These are phyloP conservation scores for Sporopachydermia cereana DNA, from an alignment of 1,139 yeast species.

Conservation along the genomic window DNA sequence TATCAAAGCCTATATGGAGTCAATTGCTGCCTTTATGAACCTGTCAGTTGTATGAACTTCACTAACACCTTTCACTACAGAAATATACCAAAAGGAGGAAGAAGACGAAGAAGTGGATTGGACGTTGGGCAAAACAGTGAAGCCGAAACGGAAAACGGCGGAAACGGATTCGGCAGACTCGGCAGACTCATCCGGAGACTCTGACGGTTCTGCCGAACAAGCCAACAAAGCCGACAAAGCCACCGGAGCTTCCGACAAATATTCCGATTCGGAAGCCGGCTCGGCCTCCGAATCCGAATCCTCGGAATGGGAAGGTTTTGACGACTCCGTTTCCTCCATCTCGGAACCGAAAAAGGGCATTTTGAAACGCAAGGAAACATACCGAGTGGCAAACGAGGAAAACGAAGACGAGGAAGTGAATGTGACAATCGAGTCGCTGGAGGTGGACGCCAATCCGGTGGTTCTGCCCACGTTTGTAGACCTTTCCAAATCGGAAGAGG, in stretches of 20 bases:
- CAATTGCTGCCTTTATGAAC: too few species aligned
- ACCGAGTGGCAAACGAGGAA: slow-evolving; percentile 33
- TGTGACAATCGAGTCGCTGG: slow-evolving; percentile 48
- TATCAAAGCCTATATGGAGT: too few species aligned
- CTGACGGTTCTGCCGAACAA: slow-evolving; percentile 16
- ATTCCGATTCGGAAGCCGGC: background rate
- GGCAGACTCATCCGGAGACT: slow-evolving; percentile 17
- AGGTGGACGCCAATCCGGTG: slow-evolving; percentile 31
- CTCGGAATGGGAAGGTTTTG: slow-evolving; percentile 26
- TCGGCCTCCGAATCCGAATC: slow-evolving; percentile 14
- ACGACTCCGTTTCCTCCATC: slow-evolving; percentile 14
- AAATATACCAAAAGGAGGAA: slow-evolving; percentile 25
- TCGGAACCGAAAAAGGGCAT: slow-evolving; percentile 25
- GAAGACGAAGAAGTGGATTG: slow-evolving; percentile 19
- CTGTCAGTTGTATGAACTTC: too few species aligned
- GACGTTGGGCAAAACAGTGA: slow-evolving; percentile 11
- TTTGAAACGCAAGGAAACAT: slow-evolving; percentile 33
- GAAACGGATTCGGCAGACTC: slow-evolving; percentile 21
- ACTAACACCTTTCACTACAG: too few species aligned
- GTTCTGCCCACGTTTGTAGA: slow-evolving; percentile 34
- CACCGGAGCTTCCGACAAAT: background rate
- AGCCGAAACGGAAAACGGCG: slow-evolving; percentile 12
- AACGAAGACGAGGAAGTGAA: slow-evolving; percentile 49
- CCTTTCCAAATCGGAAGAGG: slow-evolving; percentile 44
- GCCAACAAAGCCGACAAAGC: slow-evolving; percentile 14